These are phyloP conservation scores for Drosera spatulata DNA, from an alignment of 179 eudicot species.

Conservation along the genomic window DNA sequence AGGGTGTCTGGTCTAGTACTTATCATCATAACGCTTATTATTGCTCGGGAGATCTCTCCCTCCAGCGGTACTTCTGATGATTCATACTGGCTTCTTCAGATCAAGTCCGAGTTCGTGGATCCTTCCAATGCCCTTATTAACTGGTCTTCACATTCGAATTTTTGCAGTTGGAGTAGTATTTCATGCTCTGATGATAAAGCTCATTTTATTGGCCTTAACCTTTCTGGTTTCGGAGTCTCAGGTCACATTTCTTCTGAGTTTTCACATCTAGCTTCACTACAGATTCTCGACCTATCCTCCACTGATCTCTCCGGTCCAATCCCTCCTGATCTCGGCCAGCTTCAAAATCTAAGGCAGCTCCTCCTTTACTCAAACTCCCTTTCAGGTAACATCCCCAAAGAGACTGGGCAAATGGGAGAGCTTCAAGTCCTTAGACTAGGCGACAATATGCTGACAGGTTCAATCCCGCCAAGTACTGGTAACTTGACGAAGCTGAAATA, in stretches of 20 bases:
- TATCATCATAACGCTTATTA: slow-evolving; percentile 20
- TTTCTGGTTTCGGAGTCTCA: slow-evolving; percentile 45
- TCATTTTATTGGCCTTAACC: slow-evolving; percentile 45
- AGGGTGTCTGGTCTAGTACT: slow-evolving; percentile 21
- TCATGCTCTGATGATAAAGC: slow-evolving; percentile 55
- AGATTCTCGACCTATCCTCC: slow-evolving; percentile 50
- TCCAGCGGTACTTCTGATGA: slow-evolving; percentile 24
- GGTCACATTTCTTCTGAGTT: slow-evolving; percentile 55
- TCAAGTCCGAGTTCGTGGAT: slow-evolving; percentile 50
- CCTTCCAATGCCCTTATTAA: slow-evolving; percentile 33
- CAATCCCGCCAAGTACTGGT: slow-evolving; percentile 35
- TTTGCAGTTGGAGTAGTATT: slow-evolving; percentile 71
- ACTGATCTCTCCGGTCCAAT: slow-evolving; percentile 18
- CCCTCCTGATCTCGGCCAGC: slow-evolving; percentile 37
- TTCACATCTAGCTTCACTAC: slow-evolving; percentile 46
- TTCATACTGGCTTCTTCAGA: slow-evolving; percentile 45
- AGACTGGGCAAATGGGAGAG: slow-evolving; percentile 42
- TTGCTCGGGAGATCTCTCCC: slow-evolving; percentile 13
- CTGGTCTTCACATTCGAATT: slow-evolving; percentile 42
- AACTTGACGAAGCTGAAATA: slow-evolving; percentile 44
- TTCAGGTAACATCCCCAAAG: slow-evolving; percentile 53
- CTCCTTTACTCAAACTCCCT: slow-evolving; percentile 51
- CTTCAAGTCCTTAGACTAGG: slow-evolving; percentile 73
- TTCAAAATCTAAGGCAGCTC: slow-evolving; percentile 43
- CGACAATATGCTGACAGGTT: slow-evolving; percentile 50